Conservation (phyloP, 2,329 filamentous ascomycete genomes). For the Colletotrichum paranaense region DNA sequence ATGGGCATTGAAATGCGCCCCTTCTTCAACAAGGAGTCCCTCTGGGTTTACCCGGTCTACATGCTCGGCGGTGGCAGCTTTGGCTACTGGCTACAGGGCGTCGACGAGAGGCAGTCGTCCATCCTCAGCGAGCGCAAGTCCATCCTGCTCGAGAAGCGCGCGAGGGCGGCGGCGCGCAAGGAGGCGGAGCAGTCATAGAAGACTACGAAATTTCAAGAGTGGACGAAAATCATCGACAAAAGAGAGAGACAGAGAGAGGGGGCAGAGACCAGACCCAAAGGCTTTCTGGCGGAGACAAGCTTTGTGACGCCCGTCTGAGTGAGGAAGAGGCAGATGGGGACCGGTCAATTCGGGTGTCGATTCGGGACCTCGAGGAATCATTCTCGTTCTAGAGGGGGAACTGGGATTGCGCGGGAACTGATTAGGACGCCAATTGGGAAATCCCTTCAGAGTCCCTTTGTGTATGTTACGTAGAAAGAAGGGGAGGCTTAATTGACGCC, state of each 20-base stretch:
- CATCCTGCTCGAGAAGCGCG: slow-evolving; percentile 87
- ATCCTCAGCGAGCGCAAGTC: slow-evolving; percentile 84
- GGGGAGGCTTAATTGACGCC: slow-evolving; percentile 26
- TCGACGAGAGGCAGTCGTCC: slow-evolving; percentile 84
- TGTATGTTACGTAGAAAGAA: slow-evolving; percentile 23
- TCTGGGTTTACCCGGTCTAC: slow-evolving; percentile 94
- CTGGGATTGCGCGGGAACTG: not conserved
- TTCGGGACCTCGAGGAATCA: not conserved
- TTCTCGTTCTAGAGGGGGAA: not conserved
- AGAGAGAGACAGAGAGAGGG: too few relatives aligned
- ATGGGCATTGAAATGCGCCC: slow-evolving; percentile 98
- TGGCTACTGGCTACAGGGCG: slow-evolving; percentile 95
- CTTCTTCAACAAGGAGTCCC: slow-evolving; percentile 83
- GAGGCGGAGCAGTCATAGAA: slow-evolving; percentile 48
- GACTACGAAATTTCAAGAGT: not conserved
- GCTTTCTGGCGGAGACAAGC: not conserved
- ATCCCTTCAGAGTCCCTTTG: slow-evolving; percentile 6
- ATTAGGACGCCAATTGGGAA: not conserved
- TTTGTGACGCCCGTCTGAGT: not conserved
- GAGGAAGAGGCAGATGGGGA: not conserved
- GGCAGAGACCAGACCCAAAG: too few relatives aligned
- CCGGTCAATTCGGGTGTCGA: not conserved
- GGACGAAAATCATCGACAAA: not conserved
- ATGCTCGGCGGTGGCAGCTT: slow-evolving; percentile 88
- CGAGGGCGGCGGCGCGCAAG: slow-evolving; percentile 61